phyloP scores from a whole-genome alignment of 1,284 basidiomycete genomes.

The Anthracocystis walkeri region DNA sequence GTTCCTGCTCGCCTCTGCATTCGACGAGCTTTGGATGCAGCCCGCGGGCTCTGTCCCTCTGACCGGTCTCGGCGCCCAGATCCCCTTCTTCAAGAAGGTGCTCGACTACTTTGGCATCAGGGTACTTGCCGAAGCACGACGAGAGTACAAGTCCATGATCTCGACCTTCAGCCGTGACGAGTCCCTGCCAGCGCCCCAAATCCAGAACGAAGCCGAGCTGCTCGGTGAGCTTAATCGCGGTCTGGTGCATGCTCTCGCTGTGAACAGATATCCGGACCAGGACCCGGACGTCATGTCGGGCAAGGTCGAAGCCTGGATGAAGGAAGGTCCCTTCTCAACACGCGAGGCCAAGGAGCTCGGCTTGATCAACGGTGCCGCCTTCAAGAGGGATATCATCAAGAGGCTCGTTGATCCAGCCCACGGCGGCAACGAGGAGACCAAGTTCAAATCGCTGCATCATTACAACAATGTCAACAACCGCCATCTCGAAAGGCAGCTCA shows the following conservation, averaged over 20 bases:
- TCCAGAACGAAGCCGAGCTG: conserved; percentile 61
- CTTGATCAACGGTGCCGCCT: conserved; percentile 68
- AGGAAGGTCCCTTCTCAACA: conserved; percentile 69
- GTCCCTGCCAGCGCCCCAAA: conserved; percentile 53
- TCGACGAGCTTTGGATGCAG: conserved; percentile 71
- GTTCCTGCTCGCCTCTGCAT: conserved; percentile 69
- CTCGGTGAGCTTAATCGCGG: conserved; percentile 65
- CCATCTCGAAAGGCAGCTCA: conserved; percentile 47
- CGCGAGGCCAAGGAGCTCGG: conserved; percentile 68
- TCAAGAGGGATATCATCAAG: conserved; percentile 68
- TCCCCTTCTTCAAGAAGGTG: conserved; percentile 67
- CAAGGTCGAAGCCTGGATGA: conserved; percentile 63
- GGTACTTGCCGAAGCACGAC: conserved; percentile 70
- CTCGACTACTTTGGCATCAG: conserved; percentile 71
- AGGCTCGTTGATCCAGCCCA: conserved; percentile 51
- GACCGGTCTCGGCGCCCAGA: conserved; percentile 65
- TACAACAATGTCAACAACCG: conserved; percentile 53
- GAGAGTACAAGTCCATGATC: conserved; percentile 70
- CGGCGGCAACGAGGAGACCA: conserved; percentile 50
- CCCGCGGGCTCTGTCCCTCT: conserved; percentile 70
- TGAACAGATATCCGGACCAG: conserved; percentile 55
- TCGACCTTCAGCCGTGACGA: conserved; percentile 59
- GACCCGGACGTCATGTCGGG: conserved; percentile 55
- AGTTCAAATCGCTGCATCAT: conserved; percentile 58
- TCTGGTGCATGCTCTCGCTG: conserved; percentile 56